These are phyloP conservation scores for Aspergillus nidulans DNA, from an alignment of 495 filamentous ascomycete genomes.

Conservation along the genomic window DNA sequence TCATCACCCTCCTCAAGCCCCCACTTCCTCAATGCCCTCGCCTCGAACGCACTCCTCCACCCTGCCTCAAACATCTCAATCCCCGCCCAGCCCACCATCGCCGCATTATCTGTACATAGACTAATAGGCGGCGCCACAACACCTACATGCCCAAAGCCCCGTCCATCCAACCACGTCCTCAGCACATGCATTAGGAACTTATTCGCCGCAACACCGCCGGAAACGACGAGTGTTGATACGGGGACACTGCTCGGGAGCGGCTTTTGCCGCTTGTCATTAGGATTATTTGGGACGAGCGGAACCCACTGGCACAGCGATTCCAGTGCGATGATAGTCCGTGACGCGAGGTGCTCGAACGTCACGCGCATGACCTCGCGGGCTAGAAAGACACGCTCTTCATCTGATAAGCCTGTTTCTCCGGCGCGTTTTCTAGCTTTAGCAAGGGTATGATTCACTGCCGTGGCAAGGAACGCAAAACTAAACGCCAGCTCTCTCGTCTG, in stretches of 20 bases:
- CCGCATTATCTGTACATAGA: constrained; percentile 90
- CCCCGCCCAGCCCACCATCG: constrained; percentile 97
- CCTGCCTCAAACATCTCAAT: constrained; percentile 87
- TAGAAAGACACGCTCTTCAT: constrained; percentile 54
- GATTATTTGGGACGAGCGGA: background rate
- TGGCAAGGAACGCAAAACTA: constrained; percentile 62
- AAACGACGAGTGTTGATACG: constrained; percentile 67
- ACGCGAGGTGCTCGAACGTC: constrained; percentile 84
- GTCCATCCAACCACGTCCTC: constrained; percentile 53
- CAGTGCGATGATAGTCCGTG: constrained; percentile 65
- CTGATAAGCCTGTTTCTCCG: constrained; percentile 23
- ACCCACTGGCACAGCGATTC: constrained; percentile 22
- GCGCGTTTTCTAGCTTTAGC: no score
- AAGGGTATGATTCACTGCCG: constrained; percentile 48
- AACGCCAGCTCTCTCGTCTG: constrained; percentile 51
- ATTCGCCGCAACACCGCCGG: constrained; percentile 88
- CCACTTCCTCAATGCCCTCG: constrained; percentile 69
- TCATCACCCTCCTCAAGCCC: constrained; percentile 62
- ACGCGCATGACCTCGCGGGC: constrained; percentile 70
- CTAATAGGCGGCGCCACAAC: constrained; percentile 67
- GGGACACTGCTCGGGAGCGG: background rate
- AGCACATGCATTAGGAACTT: constrained; percentile 67
- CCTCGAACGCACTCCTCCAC: constrained; percentile 56
- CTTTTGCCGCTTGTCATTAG: constrained; percentile 10
- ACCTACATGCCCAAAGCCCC: constrained; percentile 57